phyloP scores from a whole-genome alignment of 176 grass and related monocot species.

The Hordeum marinum region DNA sequence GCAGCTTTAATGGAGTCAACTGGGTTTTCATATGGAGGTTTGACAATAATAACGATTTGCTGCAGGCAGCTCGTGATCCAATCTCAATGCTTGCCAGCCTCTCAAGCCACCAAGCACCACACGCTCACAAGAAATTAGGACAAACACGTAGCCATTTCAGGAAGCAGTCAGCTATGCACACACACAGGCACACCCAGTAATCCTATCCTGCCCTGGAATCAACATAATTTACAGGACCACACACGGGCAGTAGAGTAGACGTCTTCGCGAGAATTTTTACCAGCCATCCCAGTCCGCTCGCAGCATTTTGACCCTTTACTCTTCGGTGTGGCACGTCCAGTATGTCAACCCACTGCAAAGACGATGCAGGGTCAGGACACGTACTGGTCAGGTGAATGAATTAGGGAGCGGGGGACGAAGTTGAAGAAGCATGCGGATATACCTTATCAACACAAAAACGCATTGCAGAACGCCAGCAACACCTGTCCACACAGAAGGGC shows the following conservation, averaged over 20 bases:
- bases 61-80: neutral
- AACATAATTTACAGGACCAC: neutral
- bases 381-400: neutral
- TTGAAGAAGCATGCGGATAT: neutral
- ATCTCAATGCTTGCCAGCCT: neutral
- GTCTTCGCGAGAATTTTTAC: neutral
- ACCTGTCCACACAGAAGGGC: conserved; percentile 78
- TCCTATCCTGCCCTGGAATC: neutral
- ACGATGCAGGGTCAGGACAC: neutral
- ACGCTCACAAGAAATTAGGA: neutral
- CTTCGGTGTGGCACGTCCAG: conserved; percentile 81
- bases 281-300: neutral
- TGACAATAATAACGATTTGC: neutral
- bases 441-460: conserved; percentile 86
- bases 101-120: neutral
- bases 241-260: neutral
- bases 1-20: neutral
- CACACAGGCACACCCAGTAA: neutral
- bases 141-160: conserved; percentile 7
- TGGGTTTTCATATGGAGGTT: neutral
- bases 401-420: neutral
- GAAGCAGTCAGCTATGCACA: conserved; percentile 33
- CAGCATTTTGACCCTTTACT: conserved; percentile 29
- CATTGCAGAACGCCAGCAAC: conserved; percentile 87
- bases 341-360: conserved; percentile 76